Evolutionary conservation across 2,329 filamentous ascomycete species (phyloP).

Genomic region (Fusarium udum): DNA sequence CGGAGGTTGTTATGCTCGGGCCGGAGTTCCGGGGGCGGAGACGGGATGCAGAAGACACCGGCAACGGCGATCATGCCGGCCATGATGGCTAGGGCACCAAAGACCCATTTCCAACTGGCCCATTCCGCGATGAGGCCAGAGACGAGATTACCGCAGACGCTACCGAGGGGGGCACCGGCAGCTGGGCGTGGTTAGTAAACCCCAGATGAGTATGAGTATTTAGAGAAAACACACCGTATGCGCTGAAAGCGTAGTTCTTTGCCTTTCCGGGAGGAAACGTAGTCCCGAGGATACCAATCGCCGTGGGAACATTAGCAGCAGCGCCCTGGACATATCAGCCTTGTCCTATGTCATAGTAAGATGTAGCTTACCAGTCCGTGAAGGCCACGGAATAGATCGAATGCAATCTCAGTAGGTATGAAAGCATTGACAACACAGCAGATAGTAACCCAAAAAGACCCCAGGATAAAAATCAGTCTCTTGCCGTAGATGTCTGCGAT

Average conservation of each 20-base stretch:
- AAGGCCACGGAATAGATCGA: slow-evolving; percentile 72
- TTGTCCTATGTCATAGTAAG: too few species aligned
- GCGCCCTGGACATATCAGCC: slow-evolving; percentile 57
- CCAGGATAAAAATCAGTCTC: slow-evolving; percentile 70
- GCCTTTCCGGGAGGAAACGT: slow-evolving; percentile 74
- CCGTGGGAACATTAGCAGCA: slow-evolving; percentile 75
- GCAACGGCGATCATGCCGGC: slow-evolving; percentile 65
- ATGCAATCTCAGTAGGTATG: slow-evolving; percentile 71
- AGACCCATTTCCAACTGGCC: slow-evolving; percentile 72
- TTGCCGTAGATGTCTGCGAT: slow-evolving; percentile 75
- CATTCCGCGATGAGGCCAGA: slow-evolving; percentile 72
- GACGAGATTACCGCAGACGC: slow-evolving; percentile 71
- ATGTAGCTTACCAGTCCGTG: slow-evolving; percentile 63
- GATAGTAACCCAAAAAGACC: slow-evolving; percentile 69
- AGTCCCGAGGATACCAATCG: slow-evolving; percentile 74
- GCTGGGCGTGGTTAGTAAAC: slow-evolving; percentile 46
- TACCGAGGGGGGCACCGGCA: slow-evolving; percentile 71
- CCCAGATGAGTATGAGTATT: neutral
- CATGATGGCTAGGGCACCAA: slow-evolving; percentile 70
- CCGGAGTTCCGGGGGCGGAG: slow-evolving; percentile 50
- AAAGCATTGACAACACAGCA: slow-evolving; percentile 71
- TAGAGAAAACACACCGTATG: slow-evolving; percentile 58
- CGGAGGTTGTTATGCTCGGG: slow-evolving; percentile 38
- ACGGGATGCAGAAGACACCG: slow-evolving; percentile 68
- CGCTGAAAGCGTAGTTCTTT: slow-evolving; percentile 76